These are phyloP conservation scores for Cercospora janseana DNA, from an alignment of 2,329 filamentous ascomycete genomes.

Conservation along the genomic window DNA sequence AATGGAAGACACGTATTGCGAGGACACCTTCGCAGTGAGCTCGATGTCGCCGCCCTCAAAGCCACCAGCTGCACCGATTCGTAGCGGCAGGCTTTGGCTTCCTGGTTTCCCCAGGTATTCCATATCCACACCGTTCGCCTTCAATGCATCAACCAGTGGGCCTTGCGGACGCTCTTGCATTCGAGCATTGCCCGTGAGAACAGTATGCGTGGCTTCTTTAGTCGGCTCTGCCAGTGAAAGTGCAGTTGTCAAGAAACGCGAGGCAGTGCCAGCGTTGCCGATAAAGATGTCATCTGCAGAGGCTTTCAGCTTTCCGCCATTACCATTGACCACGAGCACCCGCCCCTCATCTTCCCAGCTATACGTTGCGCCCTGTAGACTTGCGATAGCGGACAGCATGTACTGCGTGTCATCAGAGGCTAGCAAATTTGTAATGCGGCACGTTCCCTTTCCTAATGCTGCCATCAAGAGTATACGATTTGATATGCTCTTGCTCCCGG, in stretches of 20 bases:
- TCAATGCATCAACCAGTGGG: constrained; percentile 84
- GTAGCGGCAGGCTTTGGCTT: constrained; percentile 80
- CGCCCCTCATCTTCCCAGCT: constrained; percentile 95
- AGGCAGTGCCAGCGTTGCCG: constrained; percentile 94
- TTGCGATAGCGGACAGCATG: constrained; percentile 89
- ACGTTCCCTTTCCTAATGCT: constrained; percentile 80
- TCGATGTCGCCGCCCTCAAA: constrained; percentile 85
- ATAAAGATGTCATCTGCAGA: constrained; percentile 79
- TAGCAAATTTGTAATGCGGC: constrained; percentile 84
- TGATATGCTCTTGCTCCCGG: constrained; percentile 96
- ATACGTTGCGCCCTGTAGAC: constrained; percentile 82
- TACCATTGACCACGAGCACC: constrained; percentile 82
- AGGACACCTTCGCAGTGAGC: constrained; percentile 90
- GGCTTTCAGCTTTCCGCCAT: constrained; percentile 79
- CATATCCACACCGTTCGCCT: constrained; percentile 80
- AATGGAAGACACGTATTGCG: constrained; percentile 97
- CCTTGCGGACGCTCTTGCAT: constrained; percentile 97
- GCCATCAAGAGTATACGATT: constrained; percentile 94
- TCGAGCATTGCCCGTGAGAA: constrained; percentile 87
- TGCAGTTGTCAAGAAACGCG: constrained; percentile 90
- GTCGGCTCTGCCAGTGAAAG: constrained; percentile 75
- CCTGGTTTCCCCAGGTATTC: constrained; percentile 80
- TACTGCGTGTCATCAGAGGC: constrained; percentile 97
- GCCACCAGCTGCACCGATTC: constrained; percentile 76
- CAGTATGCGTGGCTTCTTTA: constrained; percentile 61